phyloP scores from a whole-genome alignment of 768 basidiomycete species.

The Terana coerulea region DNA sequence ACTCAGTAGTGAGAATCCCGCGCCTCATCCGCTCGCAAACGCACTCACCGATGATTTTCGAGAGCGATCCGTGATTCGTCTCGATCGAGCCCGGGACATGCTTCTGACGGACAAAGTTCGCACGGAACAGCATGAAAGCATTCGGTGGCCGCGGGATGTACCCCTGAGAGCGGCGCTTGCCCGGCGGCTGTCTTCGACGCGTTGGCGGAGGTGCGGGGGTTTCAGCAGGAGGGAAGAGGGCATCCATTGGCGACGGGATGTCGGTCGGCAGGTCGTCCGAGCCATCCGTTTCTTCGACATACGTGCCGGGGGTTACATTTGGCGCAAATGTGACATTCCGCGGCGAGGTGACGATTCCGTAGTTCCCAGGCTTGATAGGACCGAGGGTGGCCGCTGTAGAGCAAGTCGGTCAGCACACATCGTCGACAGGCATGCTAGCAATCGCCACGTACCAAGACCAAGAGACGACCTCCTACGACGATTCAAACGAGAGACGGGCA shows the following conservation, averaged over 20 bases:
- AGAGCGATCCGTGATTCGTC: constrained; percentile 45
- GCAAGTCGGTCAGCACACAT: background rate
- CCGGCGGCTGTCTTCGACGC: constrained; percentile 51
- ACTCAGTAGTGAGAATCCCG: background rate
- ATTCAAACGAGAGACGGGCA: constrained; percentile 32
- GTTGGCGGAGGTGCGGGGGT: constrained; percentile 35
- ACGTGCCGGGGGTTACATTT: constrained; percentile 55
- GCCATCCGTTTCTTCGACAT: constrained; percentile 32
- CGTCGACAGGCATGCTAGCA: background rate
- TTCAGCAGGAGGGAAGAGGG: constrained; percentile 54
- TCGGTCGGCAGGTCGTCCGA: constrained; percentile 31
- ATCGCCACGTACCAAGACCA: constrained; percentile 26
- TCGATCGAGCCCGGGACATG: constrained; percentile 50
- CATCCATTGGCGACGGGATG: constrained; percentile 30
- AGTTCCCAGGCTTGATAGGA: constrained; percentile 51
- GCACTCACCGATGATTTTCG: constrained; percentile 41
- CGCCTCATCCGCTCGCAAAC: background rate
- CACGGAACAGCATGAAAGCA: constrained; percentile 84
- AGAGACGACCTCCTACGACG: constrained; percentile 42
- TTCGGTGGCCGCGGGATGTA: constrained; percentile 80
- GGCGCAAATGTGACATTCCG: constrained; percentile 57
- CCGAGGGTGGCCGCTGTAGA: constrained; percentile 24
- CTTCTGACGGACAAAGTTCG: constrained; percentile 49
- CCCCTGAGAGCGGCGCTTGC: constrained; percentile 60
- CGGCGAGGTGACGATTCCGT: constrained; percentile 41